Evolutionary conservation across 2,329 filamentous ascomycete species (phyloP).

Genomic region (Aschersonia sp.): DNA sequence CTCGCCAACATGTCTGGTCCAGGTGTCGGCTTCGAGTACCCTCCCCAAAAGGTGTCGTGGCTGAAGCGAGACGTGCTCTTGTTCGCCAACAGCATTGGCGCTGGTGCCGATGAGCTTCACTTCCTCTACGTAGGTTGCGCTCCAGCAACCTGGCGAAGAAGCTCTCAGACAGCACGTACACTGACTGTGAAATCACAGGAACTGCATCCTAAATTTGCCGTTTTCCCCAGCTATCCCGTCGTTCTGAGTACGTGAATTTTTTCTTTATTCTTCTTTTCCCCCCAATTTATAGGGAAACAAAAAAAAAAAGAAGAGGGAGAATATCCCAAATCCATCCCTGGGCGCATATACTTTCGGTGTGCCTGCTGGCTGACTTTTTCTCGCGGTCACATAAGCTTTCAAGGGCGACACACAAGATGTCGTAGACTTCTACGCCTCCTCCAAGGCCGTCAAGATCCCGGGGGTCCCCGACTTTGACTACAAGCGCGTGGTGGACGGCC

Average conservation of each 20-base stretch:
- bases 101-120: constrained; percentile 74
- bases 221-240: constrained; percentile 80
- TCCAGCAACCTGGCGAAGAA: background rate
- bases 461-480: constrained; percentile 64
- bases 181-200: constrained; percentile 38
- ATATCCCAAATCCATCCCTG: no score
- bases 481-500: constrained; percentile 64
- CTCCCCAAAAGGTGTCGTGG: constrained; percentile 64
- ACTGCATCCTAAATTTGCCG: constrained; percentile 70
- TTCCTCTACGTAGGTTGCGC: constrained; percentile 59
- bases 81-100: constrained; percentile 82
- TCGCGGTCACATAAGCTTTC: constrained; percentile 37
- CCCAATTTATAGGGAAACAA: no score
- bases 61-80: constrained; percentile 76
- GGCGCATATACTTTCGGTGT: no score
- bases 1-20: constrained; percentile 24
- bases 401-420: constrained; percentile 64
- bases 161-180: background rate
- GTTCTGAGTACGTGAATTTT: constrained; percentile 44
- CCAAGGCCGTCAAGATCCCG: constrained; percentile 53
- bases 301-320: no score
- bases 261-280: no score
- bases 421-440: constrained; percentile 67
- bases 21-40: constrained; percentile 66
- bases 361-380: background rate